Percentiles rank a stretch among this genome's conserved stretches.
These are phyloP conservation scores for Soucietia sequanensis DNA, from an alignment of 805 yeast genomes.

Conservation along the genomic window DNA sequence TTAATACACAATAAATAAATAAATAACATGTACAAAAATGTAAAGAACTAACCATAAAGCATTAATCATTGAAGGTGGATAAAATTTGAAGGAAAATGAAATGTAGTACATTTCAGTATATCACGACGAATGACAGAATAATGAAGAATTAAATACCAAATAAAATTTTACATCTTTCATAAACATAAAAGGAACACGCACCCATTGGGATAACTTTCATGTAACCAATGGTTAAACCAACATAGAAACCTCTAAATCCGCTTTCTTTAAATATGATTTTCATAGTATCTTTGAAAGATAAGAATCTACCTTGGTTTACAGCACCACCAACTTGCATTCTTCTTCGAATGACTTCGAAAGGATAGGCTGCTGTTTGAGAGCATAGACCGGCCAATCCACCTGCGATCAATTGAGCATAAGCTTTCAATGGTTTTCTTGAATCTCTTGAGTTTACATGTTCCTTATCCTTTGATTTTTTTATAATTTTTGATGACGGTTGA, in stretches of 20 bases:
- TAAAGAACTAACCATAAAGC: too few species aligned
- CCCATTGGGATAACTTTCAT: slow-evolving; percentile 96
- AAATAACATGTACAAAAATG: too few species aligned
- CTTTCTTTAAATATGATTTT: slow-evolving; percentile 62
- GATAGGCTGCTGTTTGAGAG: slow-evolving; percentile 96
- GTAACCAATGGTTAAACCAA: slow-evolving; percentile 93
- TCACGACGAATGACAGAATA: background rate
- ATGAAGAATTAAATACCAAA: slow-evolving; percentile 52
- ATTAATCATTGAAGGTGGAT: slow-evolving; percentile 7
- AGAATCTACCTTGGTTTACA: slow-evolving; percentile 55
- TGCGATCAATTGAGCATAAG: slow-evolving; percentile 91
- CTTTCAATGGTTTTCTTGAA: slow-evolving; percentile 64
- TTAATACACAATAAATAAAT: too few species aligned
- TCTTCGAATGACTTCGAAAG: slow-evolving; percentile 91
- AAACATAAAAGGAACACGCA: slow-evolving; percentile 92
- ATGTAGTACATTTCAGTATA: background rate
- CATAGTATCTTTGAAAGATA: slow-evolving; percentile 55
- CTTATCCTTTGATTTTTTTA: slow-evolving; percentile 14
- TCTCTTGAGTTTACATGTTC: slow-evolving; percentile 35
- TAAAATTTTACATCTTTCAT: slow-evolving; percentile 75
- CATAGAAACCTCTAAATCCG: slow-evolving; percentile 87
- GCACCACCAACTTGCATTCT: slow-evolving; percentile 95
- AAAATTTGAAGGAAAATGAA: slow-evolving; percentile 2
- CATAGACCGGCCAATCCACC: slow-evolving; percentile 96
- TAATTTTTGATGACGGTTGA: slow-evolving; percentile 15